These are phyloP conservation scores for Bipolaris oryzae DNA, from an alignment of 2,329 filamentous ascomycete genomes.

Conservation along the genomic window DNA sequence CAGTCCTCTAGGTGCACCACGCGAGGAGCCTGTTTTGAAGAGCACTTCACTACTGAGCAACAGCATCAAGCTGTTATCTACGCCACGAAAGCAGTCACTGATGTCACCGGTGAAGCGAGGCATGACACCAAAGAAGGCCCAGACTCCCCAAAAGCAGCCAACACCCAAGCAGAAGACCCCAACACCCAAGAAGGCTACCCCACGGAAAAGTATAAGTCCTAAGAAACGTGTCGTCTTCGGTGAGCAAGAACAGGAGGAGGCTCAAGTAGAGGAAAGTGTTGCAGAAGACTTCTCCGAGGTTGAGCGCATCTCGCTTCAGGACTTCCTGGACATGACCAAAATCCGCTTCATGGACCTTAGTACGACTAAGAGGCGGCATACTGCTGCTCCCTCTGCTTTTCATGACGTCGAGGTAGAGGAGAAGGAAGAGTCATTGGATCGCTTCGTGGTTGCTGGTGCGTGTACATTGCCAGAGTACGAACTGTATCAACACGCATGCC, in stretches of 20 bases:
- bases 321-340: conserved; percentile 93
- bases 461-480: conserved; percentile 93
- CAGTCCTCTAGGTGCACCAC: conserved; percentile 39
- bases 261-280: conserved; percentile 35
- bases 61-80: conserved; percentile 56
- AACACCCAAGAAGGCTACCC: conserved; percentile 41
- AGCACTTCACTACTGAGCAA: conserved; percentile 47
- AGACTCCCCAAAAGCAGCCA: conserved; percentile 46
- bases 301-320: conserved; percentile 79
- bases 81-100: conserved; percentile 55
- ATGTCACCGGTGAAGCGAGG: conserved; percentile 52
- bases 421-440: conserved; percentile 67
- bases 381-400: conserved; percentile 57
- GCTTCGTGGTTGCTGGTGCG: conserved; percentile 84
- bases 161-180: conserved; percentile 52
- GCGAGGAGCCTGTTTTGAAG: conserved; percentile 39
- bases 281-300: conserved; percentile 46
- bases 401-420: conserved; percentile 47
- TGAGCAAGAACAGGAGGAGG: conserved; percentile 27
- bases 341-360: conserved; percentile 98
- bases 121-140: conserved; percentile 45
- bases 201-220: conserved; percentile 41
- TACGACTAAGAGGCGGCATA: conserved; percentile 92
- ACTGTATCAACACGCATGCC: conserved; percentile 92
- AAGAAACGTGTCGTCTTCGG: conserved; percentile 45